phyloP scores from a whole-genome alignment of 2,329 filamentous ascomycete species.

The Alternaria burnsii region DNA sequence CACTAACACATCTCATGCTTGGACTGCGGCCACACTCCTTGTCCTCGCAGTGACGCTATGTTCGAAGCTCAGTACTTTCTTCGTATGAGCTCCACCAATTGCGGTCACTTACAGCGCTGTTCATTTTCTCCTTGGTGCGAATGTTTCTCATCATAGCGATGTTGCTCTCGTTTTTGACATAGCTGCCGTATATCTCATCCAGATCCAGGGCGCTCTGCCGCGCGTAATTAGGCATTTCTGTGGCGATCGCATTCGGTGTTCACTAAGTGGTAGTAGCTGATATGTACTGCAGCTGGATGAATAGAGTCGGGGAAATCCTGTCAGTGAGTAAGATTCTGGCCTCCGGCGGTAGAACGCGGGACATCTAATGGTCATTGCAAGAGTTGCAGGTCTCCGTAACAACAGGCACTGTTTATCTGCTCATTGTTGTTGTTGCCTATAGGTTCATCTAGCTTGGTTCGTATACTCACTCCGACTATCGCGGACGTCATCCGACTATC shows the following conservation, averaged over 20 bases:
- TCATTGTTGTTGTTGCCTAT: neutral
- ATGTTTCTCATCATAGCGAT: conserved; percentile 7
- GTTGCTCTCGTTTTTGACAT: conserved; percentile 1
- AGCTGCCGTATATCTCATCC: conserved; percentile 7
- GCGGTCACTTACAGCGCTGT: neutral
- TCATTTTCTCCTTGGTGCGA: conserved; percentile 8
- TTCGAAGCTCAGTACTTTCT: neutral
- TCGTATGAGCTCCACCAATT: no score
- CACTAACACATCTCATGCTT: conserved; percentile 3
- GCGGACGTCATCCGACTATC: neutral
- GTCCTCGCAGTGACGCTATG: conserved; percentile 18
- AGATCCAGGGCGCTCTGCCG: conserved; percentile 10
- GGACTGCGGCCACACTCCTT: conserved; percentile 5
- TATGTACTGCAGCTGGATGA: neutral
- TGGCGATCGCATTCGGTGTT: neutral
- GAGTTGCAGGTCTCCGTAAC: neutral
- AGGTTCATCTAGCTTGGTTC: neutral
- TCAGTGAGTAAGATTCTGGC: neutral
- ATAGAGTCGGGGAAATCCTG: neutral
- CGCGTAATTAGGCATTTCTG: conserved; percentile 10
- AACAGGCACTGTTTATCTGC: neutral
- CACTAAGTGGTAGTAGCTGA: neutral
- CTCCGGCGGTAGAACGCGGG: neutral
- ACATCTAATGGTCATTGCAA: neutral
- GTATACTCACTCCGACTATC: neutral